Percentiles rank a stretch among this genome's conserved stretches.
These are phyloP conservation scores for Stachybotrys echinatus DNA, from an alignment of 2,329 filamentous ascomycete genomes.

Conservation along the genomic window DNA sequence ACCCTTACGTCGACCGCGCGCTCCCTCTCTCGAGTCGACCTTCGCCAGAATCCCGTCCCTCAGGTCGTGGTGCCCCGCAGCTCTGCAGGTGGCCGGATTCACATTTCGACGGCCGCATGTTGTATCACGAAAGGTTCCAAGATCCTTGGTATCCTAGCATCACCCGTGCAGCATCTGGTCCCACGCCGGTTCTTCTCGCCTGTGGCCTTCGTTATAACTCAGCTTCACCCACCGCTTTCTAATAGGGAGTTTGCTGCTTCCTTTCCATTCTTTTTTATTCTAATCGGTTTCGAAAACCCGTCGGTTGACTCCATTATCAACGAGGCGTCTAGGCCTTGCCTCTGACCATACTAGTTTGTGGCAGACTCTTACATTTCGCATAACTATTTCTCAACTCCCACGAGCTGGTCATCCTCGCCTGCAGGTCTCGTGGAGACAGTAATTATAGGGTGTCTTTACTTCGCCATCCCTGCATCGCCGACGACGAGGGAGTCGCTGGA, in stretches of 20 bases:
- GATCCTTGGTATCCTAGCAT: conserved; percentile 41
- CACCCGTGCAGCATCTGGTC: conserved; percentile 47
- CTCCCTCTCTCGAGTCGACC: conserved; percentile 10
- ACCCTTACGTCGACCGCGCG: conserved; percentile 19
- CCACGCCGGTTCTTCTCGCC: conserved; percentile 34
- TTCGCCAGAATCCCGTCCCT: conserved; percentile 20
- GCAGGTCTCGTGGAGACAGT: background rate
- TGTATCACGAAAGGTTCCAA: conserved; percentile 42
- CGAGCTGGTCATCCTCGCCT: background rate
- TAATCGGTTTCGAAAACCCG: background rate
- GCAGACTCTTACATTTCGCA: background rate
- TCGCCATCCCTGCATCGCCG: background rate
- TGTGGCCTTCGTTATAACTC: conserved; percentile 2
- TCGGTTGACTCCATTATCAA: background rate
- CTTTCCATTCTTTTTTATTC: background rate
- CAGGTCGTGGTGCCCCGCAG: conserved; percentile 22
- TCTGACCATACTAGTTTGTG: background rate
- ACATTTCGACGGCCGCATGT: conserved; percentile 41
- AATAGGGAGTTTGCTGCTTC: background rate
- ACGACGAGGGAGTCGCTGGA: background rate
- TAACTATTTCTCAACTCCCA: background rate
- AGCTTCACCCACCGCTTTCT: background rate
- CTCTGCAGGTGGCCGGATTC: conserved; percentile 40
- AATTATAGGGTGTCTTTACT: background rate
- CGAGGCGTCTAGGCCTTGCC: background rate